A percentile compares a stretch with the other conserved stretches of the same genome.
Evolutionary conservation across 345 rosid genomes (phyloP).

Genomic region (Iberis pinnata): DNA sequence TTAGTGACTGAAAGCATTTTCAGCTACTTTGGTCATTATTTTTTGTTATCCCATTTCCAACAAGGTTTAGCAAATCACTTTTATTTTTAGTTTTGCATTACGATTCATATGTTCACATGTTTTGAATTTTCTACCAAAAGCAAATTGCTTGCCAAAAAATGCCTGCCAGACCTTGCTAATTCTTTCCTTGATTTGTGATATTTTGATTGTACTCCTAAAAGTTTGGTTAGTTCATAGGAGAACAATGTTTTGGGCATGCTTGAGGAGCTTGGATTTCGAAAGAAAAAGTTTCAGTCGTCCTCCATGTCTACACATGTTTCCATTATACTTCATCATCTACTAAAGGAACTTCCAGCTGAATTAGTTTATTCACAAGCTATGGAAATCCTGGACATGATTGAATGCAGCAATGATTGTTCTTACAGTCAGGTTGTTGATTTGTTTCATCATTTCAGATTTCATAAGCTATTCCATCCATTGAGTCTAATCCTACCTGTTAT

Average conservation of each 20-base stretch:
- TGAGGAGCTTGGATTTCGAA: slow-evolving; percentile 59
- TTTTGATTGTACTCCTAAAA: slow-evolving; percentile 33
- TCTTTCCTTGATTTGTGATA: slow-evolving; percentile 20
- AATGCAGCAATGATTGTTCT: slow-evolving; percentile 58
- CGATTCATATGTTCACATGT: background rate
- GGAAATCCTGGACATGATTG: slow-evolving; percentile 58
- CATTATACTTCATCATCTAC: slow-evolving; percentile 65
- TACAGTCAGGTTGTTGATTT: slow-evolving; percentile 69
- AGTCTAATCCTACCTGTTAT: slow-evolving; percentile 12
- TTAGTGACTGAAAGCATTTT: slow-evolving; percentile 6
- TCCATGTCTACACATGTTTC: slow-evolving; percentile 45
- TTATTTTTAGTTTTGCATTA: background rate
- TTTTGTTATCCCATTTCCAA: background rate
- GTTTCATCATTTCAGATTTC: slow-evolving; percentile 14
- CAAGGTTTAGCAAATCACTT: background rate
- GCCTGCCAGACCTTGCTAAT: background rate
- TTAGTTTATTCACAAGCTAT: slow-evolving; percentile 50
- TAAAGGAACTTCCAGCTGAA: slow-evolving; percentile 70
- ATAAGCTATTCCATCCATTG: background rate
- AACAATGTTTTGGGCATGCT: slow-evolving; percentile 40
- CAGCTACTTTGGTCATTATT: background rate
- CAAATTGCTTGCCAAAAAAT: background rate
- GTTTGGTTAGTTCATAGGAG: slow-evolving; percentile 29
- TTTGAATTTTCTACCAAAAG: slow-evolving; percentile 3
- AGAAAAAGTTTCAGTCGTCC: slow-evolving; percentile 38